These are phyloP conservation scores for Thamnidium elegans DNA, from an alignment of 192 early-diverging fungal genomes.

Conservation along the genomic window DNA sequence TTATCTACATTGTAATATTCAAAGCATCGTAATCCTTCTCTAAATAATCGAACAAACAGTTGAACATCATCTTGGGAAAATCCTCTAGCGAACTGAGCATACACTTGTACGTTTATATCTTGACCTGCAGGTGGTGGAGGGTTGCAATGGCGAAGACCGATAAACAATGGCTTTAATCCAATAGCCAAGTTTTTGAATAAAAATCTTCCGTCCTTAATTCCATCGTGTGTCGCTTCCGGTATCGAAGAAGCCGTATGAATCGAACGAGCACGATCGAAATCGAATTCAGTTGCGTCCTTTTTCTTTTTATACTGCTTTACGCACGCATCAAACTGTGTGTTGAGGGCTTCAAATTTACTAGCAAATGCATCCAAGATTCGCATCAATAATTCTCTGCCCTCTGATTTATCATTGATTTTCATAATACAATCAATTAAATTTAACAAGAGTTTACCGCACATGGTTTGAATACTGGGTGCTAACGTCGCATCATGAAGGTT, in stretches of 20 bases:
- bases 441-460: constrained; percentile 91
- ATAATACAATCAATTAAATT: constrained; percentile 88
- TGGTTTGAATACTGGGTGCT: constrained; percentile 90
- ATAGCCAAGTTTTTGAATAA: constrained; percentile 86
- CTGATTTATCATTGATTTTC: constrained; percentile 59
- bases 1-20: constrained; percentile 78
- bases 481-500: constrained; percentile 92
- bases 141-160: constrained; percentile 71
- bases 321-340: constrained; percentile 58
- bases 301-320: constrained; percentile 56
- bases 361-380: constrained; percentile 86
- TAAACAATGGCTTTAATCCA: constrained; percentile 80
- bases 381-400: constrained; percentile 71
- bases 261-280: constrained; percentile 54
- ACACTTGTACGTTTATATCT: constrained; percentile 32
- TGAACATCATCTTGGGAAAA: constrained; percentile 70
- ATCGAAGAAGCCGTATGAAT: constrained; percentile 49
- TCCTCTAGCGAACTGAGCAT: constrained; percentile 53
- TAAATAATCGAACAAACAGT: constrained; percentile 68
- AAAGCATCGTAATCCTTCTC: constrained; percentile 79
- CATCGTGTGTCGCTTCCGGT: constrained; percentile 55
- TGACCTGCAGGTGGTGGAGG: constrained; percentile 43
- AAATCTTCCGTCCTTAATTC: constrained; percentile 82
- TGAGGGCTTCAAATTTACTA: constrained; percentile 67
- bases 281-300: constrained; percentile 45